Evolutionary conservation across 1,139 yeast species (phyloP).

Genomic region (Martiniozyma asiatica): DNA sequence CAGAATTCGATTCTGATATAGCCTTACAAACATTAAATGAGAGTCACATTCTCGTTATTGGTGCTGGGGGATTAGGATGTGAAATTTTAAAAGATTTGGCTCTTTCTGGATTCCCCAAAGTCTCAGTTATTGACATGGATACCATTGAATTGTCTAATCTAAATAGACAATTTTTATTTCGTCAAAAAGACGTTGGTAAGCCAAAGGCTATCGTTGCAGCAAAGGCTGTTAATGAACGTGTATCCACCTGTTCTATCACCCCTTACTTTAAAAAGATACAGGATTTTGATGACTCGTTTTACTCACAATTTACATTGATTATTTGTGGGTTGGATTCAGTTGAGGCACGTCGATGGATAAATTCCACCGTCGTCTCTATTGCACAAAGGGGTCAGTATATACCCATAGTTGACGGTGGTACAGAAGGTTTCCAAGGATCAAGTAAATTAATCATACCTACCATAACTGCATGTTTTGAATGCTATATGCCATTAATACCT

Average conservation of each 20-base stretch:
- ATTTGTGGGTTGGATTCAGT: constrained; percentile 86
- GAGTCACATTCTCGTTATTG: constrained; percentile 45
- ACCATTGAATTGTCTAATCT: constrained; percentile 84
- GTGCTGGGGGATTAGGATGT: constrained; percentile 96
- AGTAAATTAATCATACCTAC: constrained; percentile 81
- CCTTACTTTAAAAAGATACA: constrained; percentile 61
- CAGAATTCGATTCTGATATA: constrained; percentile 16
- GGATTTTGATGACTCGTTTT: constrained; percentile 54
- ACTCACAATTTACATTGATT: constrained; percentile 57
- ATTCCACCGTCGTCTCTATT: constrained; percentile 51
- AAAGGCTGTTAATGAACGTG: constrained; percentile 36
- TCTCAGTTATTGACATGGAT: constrained; percentile 89
- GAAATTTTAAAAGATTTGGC: constrained; percentile 81
- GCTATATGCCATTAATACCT: constrained; percentile 69
- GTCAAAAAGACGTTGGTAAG: constrained; percentile 63
- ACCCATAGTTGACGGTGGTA: constrained; percentile 90
- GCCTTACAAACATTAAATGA: constrained; percentile 19
- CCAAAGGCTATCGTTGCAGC: constrained; percentile 80
- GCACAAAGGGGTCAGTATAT: constrained; percentile 32
- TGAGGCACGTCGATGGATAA: constrained; percentile 88
- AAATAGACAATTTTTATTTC: constrained; percentile 85
- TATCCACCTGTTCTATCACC: constrained; percentile 36
- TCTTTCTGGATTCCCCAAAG: constrained; percentile 57
- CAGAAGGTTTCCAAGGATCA: constrained; percentile 92
- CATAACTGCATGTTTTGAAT: constrained; percentile 82